phyloP scores from a whole-genome alignment of 2,329 filamentous ascomycete species.

The Nannizziopsis barbatae region DNA sequence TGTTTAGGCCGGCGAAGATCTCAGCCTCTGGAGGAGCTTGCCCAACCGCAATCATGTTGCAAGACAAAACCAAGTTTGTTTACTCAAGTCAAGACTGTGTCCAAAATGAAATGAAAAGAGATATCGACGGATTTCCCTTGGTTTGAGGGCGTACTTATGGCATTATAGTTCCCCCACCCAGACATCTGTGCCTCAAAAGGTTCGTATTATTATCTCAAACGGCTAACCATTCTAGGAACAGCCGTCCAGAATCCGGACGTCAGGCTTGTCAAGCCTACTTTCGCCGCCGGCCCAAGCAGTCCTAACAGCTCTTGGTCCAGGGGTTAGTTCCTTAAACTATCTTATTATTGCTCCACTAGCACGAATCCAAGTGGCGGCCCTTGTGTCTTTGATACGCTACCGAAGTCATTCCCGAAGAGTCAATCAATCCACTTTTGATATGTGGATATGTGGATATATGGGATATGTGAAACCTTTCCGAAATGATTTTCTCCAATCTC shows the following conservation, averaged over 20 bases:
- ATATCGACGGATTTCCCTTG: constrained; percentile 4
- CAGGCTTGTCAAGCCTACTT: constrained; percentile 8
- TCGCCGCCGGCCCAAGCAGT: constrained; percentile 5
- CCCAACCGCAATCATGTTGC: constrained; percentile 8
- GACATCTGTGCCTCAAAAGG: constrained; percentile 3
- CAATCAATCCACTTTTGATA: constrained; percentile 4
- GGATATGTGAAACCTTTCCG: constrained; percentile 4
- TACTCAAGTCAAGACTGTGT: not conserved
- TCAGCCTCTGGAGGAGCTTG: constrained; percentile 10
- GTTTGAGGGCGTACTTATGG: constrained; percentile 9
- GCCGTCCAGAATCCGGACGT: constrained; percentile 1
- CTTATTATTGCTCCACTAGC: constrained; percentile 7
- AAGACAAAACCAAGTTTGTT: not conserved
- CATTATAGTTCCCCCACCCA: constrained; percentile 3
- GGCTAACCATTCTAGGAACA: constrained; percentile 9
- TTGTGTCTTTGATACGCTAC: constrained; percentile 9
- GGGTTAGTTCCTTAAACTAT: not conserved
- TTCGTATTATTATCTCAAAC: constrained; percentile 11
- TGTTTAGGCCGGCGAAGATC: constrained; percentile 19
- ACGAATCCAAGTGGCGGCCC: constrained; percentile 2
- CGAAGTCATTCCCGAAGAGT: constrained; percentile 7
- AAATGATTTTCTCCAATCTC: constrained; percentile 4
- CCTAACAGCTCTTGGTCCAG: constrained; percentile 6
- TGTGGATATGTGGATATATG: not conserved
- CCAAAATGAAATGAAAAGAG: not conserved